Evolutionary conservation across 306 rosid species (phyloP), one percentile per base, ranked within the genome.

Genomic region (Medicago arabica): DNA sequence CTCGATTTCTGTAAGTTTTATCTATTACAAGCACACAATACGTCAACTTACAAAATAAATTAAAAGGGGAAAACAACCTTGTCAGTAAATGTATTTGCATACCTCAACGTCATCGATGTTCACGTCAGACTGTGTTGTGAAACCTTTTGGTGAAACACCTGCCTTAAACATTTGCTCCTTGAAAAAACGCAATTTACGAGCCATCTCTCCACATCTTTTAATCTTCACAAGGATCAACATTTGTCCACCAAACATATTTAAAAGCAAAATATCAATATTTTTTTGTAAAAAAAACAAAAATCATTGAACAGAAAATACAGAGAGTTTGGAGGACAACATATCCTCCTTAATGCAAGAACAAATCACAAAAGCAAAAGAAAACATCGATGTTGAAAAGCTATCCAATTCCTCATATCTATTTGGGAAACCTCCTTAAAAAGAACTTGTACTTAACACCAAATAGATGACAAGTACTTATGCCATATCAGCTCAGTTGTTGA

Each of bases 121-220:
- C 78, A 80, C 72, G 64, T 83, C 89, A 82, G 13, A 82, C 75
- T 58, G 71, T 54, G 86, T 23, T 67, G 72, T 23, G 23, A 91
- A 82, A 65, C 21, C 57, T 75, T 78, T 86, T 60, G 94, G 89
- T 59, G 81, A 79, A 69, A 96, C 85, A 66, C 87, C 92, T 17
- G 97, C 90, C 89, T 87, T 96, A 51, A 51, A 84, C 90, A 96
- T 96, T 78, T 96, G 98, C 34, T 96, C 98, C 92, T 89, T 92
- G 92, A 92, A 84, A 80, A 85, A 96, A 12, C 89, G 96, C 62
- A 96, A 80, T 83, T 86, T 88, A 28, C 98, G 98, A 41, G 99
- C 97, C 98, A 90, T 88, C 93, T 96, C 99, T 68, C 89, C 99
- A 78, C 87, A 84, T 88, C 92, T 86, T 89, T 90, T 96, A 61